Conservation (phyloP, 495 filamentous ascomycete genomes). For the Daldinia caldariorum region DNA sequence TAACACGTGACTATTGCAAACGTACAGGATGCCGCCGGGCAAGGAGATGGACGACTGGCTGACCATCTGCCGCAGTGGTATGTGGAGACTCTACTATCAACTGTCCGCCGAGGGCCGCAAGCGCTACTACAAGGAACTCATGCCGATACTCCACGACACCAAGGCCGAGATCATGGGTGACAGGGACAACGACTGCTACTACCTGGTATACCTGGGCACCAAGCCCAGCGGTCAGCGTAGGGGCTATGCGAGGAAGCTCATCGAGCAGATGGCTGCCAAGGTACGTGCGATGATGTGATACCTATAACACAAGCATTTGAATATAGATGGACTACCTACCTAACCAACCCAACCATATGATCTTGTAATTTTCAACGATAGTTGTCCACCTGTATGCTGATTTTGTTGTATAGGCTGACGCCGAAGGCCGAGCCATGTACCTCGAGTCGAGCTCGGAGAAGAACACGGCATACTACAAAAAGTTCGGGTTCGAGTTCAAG, state of each 20-base stretch:
- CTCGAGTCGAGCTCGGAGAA: slow-evolving; percentile 75
- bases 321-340: not conserved
- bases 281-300: slow-evolving; percentile 53
- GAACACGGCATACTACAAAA: slow-evolving; percentile 75
- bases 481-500: slow-evolving; percentile 71
- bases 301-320: not conserved
- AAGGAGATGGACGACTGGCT: slow-evolving; percentile 74
- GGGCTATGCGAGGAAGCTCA: slow-evolving; percentile 73
- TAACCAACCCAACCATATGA: not conserved
- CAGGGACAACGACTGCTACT: slow-evolving; percentile 71
- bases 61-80: slow-evolving; percentile 74
- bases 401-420: slow-evolving; percentile 65
- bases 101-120: slow-evolving; percentile 73
- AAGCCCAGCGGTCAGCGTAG: slow-evolving; percentile 70
- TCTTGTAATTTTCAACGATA: not conserved
- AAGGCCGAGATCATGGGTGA: slow-evolving; percentile 72
- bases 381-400: slow-evolving; percentile 21
- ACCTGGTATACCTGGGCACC: slow-evolving; percentile 83
- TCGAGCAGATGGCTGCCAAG: slow-evolving; percentile 70
- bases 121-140: slow-evolving; percentile 79
- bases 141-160: slow-evolving; percentile 77
- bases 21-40: slow-evolving; percentile 77
- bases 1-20: slow-evolving; percentile 26
- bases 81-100: slow-evolving; percentile 77
- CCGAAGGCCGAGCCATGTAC: slow-evolving; percentile 70